Percentiles rank a stretch among this genome's conserved stretches.
These are phyloP conservation scores for Phellinidium pouzarii DNA, from an alignment of 1,284 basidiomycete genomes.

Conservation along the genomic window DNA sequence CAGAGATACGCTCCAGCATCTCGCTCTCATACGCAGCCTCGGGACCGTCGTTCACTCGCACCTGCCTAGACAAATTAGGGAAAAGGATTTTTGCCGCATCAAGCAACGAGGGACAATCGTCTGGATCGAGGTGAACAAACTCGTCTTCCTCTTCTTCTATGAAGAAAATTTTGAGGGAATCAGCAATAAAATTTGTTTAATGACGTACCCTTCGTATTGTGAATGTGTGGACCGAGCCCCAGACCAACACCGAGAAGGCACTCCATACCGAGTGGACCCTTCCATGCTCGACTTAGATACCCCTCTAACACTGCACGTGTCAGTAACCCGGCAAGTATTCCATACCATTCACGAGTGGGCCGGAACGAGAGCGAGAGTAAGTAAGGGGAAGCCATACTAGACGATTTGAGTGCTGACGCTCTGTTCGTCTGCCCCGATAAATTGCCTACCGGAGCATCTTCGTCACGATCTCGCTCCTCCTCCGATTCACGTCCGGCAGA, in stretches of 20 bases:
- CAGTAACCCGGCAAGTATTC: conserved; percentile 64
- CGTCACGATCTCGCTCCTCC: conserved; percentile 17
- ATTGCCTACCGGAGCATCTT: not conserved
- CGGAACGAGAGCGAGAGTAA: conserved; percentile 33
- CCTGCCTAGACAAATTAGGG: conserved; percentile 39
- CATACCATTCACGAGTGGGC: conserved; percentile 74
- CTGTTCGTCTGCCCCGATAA: not conserved
- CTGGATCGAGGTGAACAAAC: conserved; percentile 63
- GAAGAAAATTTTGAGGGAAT: not conserved
- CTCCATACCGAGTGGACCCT: conserved; percentile 61
- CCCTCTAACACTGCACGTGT: conserved; percentile 77
- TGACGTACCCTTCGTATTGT: conserved; percentile 13
- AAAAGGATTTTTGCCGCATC: conserved; percentile 67
- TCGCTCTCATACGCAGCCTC: conserved; percentile 60
- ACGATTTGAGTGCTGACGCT: conserved; percentile 12
- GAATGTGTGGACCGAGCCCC: conserved; percentile 33
- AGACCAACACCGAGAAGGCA: conserved; percentile 68
- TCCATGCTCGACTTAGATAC: conserved; percentile 74
- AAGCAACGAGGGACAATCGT: conserved; percentile 60
- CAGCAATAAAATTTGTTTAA: not conserved
- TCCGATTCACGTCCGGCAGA: conserved; percentile 15
- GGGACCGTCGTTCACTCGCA: conserved; percentile 30
- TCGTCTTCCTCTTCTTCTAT: conserved; percentile 30
- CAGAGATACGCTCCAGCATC: conserved; percentile 60
- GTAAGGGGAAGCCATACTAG: conserved; percentile 11